A percentile compares a stretch with the other conserved stretches of the same genome.
Evolutionary conservation across 129 eudicot species (phyloP).

Genomic region (Heracleum sosnowskyi): DNA sequence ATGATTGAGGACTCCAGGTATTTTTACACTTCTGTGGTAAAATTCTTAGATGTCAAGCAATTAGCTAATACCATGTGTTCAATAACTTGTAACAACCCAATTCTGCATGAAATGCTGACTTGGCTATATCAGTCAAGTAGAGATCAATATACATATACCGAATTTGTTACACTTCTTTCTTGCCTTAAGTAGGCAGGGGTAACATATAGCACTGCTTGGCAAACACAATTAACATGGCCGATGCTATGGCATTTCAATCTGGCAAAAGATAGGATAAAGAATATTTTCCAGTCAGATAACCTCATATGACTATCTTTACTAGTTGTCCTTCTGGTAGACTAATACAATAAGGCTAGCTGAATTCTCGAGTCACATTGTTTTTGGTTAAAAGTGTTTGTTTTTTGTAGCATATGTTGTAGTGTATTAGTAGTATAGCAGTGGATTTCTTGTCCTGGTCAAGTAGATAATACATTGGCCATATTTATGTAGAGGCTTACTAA

Average conservation of each 20-base stretch:
- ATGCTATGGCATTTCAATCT: not conserved
- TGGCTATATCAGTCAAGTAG: not conserved
- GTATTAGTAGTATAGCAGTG: not conserved
- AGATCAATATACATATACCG: not conserved
- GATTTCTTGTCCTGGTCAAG: not conserved
- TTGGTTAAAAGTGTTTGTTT: not conserved
- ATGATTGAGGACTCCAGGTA: slow-evolving; percentile 69
- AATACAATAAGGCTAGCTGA: not conserved
- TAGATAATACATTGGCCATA: not conserved
- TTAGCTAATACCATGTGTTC: not conserved
- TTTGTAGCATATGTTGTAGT: not conserved
- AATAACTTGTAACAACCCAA: not conserved
- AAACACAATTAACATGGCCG: not conserved
- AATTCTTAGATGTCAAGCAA: not conserved
- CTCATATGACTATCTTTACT: not conserved
- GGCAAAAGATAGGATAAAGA: not conserved
- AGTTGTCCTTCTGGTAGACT: not conserved
- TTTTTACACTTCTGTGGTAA: not conserved
- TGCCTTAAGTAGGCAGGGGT: not conserved
- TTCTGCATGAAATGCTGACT: not conserved
- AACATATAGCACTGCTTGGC: not conserved
- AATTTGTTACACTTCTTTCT: not conserved
- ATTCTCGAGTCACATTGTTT: not conserved
- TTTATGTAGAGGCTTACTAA: not conserved
- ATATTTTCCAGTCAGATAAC: not conserved